Evolutionary conservation across 768 basidiomycete species (phyloP), one percentile per base, ranked within the genome.

Genomic region (Lactifluus volemus): DNA sequence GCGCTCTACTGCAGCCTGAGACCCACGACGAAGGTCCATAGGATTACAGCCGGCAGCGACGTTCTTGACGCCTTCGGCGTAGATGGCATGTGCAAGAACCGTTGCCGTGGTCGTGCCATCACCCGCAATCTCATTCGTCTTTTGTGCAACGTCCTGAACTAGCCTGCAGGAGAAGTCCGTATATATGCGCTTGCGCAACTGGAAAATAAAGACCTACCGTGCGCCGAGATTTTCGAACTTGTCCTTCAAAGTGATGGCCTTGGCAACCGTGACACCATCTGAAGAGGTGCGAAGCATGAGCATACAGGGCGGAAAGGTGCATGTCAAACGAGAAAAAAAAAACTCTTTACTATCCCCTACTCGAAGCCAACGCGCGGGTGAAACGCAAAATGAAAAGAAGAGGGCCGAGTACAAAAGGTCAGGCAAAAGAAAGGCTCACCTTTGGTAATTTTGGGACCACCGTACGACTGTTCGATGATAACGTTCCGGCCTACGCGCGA

Each of bases 161-260:
- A 98, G 88, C 67, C 94, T 93, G 64, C 21, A 32, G 41, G 2
- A 49, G 3, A 17, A 17, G 15, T 69, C 66, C 38, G 19, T 29
- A 25, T 25, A 50, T 42, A 50, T 64, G 25, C 5, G 32, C 21
- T 36, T 11, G 9, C 9, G 25, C 25, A 25, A 25, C 25, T 2
- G 61, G 0, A 44, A 15, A 51, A n/a, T 7, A 54, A 64, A 42
- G 8, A 72, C 85, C 67, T 75, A 95, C 92, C 93, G 89, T 70
- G 95, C 94, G 71, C 95, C 94, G 59, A 98, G 89, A 80, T 98
- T 98, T 81, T 98, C 92, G 71, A 98, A 98, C 76, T 95, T 97
- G 84, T 98, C 93, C 77, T 98, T 86, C 68, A 98, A 82, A 5
- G 85, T 79, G 67, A 99, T 92, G 41, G 92, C 79, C 79, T 98